Conservation (phyloP, 164 flowering plant species). For the Vitis riparia region DNA sequence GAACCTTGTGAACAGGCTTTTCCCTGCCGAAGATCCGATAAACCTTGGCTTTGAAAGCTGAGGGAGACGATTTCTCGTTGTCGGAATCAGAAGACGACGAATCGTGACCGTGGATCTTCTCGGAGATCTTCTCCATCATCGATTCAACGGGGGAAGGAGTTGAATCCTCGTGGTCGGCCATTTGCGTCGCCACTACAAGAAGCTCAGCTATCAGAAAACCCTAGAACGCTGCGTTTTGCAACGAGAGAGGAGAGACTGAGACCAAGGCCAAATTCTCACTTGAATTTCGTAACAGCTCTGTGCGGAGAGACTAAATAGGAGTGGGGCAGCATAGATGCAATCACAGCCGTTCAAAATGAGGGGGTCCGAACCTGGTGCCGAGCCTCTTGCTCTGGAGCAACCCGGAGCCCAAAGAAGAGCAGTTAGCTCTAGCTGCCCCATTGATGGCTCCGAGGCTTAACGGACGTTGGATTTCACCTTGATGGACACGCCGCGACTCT, state of each 20-base stretch:
- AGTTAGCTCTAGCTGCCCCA: not conserved
- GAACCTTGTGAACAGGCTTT: conserved; percentile 70
- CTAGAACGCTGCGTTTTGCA: not conserved
- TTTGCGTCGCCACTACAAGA: not conserved
- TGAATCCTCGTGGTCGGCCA: conserved; percentile 32
- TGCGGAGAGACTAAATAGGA: too few relatives aligned
- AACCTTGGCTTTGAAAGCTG: conserved; percentile 38
- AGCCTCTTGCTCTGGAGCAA: not conserved
- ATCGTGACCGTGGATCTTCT: conserved; percentile 56
- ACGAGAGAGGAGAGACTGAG: not conserved
- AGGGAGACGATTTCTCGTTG: conserved; percentile 32
- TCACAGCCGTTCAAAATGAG: conserved; percentile 11
- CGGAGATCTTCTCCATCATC: conserved; percentile 60
- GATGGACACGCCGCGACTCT: not conserved
- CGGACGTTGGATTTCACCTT: too few relatives aligned
- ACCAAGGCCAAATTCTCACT: too few relatives aligned
- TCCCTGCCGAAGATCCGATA: conserved; percentile 71
- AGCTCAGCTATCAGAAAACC: too few relatives aligned
- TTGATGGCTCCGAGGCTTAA: not conserved
- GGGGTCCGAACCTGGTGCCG: conserved; percentile 4
- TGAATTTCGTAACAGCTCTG: not conserved
- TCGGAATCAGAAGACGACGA: conserved; percentile 46
- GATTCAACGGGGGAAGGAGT: conserved; percentile 27
- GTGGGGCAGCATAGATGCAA: not conserved
- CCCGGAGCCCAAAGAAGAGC: not conserved